Evolutionary conservation across 148 eudicot genomes (phyloP).

Genomic region (Salicornia ramosissima): DNA sequence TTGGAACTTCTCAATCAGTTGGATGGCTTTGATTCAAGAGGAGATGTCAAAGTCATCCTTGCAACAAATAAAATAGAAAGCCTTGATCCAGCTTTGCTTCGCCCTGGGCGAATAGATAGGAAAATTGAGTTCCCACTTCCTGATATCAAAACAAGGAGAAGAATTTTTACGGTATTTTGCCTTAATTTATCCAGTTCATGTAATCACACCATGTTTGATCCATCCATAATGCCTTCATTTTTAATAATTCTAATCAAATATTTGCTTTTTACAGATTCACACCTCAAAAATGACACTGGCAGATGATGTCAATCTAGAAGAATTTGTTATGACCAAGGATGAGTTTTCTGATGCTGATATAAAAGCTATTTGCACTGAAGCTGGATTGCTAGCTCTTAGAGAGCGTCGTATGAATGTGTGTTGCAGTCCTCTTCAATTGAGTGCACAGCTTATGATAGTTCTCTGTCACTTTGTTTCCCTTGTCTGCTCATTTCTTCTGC

Average conservation of each 20-base stretch:
- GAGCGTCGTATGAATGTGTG: conserved; percentile 98
- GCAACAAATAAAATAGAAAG: conserved; percentile 92
- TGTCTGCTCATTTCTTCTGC: neutral
- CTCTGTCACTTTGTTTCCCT: neutral
- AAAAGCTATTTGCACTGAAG: conserved; percentile 97
- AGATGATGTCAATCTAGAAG: conserved; percentile 95
- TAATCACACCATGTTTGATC: no score
- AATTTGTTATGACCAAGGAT: conserved; percentile 98
- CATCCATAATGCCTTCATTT: neutral
- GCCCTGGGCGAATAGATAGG: conserved; percentile 95
- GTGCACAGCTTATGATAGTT: neutral
- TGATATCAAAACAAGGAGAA: conserved; percentile 91
- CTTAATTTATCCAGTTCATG: no score
- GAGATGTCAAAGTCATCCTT: conserved; percentile 93
- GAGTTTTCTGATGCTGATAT: conserved; percentile 99
- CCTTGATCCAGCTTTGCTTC: conserved; percentile 92
- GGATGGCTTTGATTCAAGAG: conserved; percentile 95
- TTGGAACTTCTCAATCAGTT: conserved; percentile 90
- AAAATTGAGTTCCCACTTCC: conserved; percentile 97
- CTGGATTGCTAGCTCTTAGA: conserved; percentile 90
- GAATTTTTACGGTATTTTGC: conserved; percentile 89
- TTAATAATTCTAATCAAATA: conserved; percentile 2
- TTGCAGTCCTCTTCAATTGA: neutral
- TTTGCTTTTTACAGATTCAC: conserved; percentile 53
- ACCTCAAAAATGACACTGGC: conserved; percentile 93